A percentile compares a stretch with the other conserved stretches of the same genome.
phyloP scores from a whole-genome alignment of 768 basidiomycete genomes.

The Podaxis mareebaensis region DNA sequence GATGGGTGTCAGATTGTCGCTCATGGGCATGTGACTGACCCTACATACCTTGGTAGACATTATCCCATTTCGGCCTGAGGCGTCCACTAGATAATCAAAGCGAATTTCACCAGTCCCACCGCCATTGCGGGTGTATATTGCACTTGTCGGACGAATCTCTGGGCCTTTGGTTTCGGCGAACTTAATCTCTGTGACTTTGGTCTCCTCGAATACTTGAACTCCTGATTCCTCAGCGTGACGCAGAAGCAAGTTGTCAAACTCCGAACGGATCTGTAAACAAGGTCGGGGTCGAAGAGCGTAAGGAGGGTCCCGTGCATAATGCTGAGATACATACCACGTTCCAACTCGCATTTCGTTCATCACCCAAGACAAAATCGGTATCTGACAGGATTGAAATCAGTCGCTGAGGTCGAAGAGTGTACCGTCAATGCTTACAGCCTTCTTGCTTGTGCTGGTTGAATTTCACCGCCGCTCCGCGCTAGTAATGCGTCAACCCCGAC shows the following conservation, averaged over 20 bases:
- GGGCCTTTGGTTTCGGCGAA: conserved; percentile 22
- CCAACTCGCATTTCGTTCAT: conserved; percentile 32
- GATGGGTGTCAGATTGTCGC: background rate
- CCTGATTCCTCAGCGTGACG: conserved; percentile 34
- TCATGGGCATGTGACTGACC: conserved; percentile 12
- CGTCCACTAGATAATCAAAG: conserved; percentile 38
- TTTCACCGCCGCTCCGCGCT: conserved; percentile 44
- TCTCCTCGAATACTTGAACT: conserved; percentile 33
- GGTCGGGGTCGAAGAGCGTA: background rate
- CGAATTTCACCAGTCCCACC: conserved; percentile 28
- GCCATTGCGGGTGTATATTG: conserved; percentile 24
- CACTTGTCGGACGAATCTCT: conserved; percentile 25
- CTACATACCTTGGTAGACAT: conserved; percentile 33
- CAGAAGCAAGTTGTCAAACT: conserved; percentile 38
- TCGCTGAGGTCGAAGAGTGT: background rate
- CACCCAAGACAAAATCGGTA: conserved; percentile 33
- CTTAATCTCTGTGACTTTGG: conserved; percentile 28
- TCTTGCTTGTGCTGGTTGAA: conserved; percentile 38
- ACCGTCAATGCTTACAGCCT: conserved; percentile 30
- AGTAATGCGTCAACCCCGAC: background rate
- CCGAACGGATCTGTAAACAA: conserved; percentile 30
- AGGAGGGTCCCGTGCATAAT: background rate
- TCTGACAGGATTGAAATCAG: conserved; percentile 21
- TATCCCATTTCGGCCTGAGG: conserved; percentile 34
- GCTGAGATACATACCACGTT: conserved; percentile 32